These are phyloP conservation scores for Ustilago crameri DNA, from an alignment of 1,284 basidiomycete species.

Conservation along the genomic window DNA sequence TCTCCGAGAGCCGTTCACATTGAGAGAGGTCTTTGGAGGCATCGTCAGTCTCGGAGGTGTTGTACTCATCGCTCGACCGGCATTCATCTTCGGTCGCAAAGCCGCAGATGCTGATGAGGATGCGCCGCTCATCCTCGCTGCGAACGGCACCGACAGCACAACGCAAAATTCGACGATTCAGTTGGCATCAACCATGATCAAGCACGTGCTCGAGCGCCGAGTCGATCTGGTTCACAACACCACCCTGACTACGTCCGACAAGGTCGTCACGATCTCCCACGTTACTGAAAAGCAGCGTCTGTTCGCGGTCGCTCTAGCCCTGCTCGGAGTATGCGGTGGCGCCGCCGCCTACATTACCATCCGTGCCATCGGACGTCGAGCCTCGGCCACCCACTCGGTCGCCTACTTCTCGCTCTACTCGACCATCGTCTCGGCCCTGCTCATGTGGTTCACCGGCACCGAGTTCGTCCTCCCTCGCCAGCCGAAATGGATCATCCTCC, in stretches of 20 bases:
- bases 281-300: conserved; percentile 71
- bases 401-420: conserved; percentile 77
- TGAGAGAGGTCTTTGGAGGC: conserved; percentile 76
- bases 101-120: conserved; percentile 37
- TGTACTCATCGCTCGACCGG: conserved; percentile 71
- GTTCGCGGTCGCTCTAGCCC: conserved; percentile 73
- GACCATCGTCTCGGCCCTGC: conserved; percentile 72
- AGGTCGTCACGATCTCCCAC: conserved; percentile 11
- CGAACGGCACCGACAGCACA: conserved; percentile 4
- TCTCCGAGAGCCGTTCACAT: conserved; percentile 76
- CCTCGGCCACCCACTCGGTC: conserved; percentile 79
- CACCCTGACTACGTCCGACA: conserved; percentile 2
- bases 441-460: conserved; percentile 44
- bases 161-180: conserved; percentile 13
- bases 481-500: conserved; percentile 41
- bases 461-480: conserved; percentile 40
- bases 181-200: conserved; percentile 13
- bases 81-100: conserved; percentile 46
- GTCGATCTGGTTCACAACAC: neutral
- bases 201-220: conserved; percentile 21
- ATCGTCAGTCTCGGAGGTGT: conserved; percentile 75
- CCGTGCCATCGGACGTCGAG: conserved; percentile 78
- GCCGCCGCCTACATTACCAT: conserved; percentile 77
- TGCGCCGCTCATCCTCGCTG: conserved; percentile 8
- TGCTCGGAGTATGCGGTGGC: conserved; percentile 75